Evolutionary conservation across 371 early-diverging fungal species (phyloP), one percentile per base, ranked within the genome.

Genomic region (Mucor piriformis): DNA sequence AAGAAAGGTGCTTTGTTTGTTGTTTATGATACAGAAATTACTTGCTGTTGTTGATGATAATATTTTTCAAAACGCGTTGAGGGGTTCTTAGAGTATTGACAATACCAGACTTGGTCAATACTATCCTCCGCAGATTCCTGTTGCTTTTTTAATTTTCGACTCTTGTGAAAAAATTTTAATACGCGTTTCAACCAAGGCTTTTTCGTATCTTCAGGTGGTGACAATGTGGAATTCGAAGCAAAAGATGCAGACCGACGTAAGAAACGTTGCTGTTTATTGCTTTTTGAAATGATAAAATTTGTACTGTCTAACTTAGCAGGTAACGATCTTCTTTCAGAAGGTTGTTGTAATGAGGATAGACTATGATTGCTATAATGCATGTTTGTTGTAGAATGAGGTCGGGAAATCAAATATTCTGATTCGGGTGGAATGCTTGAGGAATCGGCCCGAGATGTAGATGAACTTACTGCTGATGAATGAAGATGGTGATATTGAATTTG

Each of bases 161-260:
- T 40, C 18, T 62, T 62, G 12, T 24, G 50, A 13, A 62, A 50
- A 7, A 61, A 48, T 27, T 62, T 62, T 27, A 62, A 44, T 20
- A 62, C 38, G 20, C 62, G 62, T 16, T 56, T 62, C 23, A 62
- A 13, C 56, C 55, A 62, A 42, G 49, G 55, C 25, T 62, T 61
- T 24, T 40, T 49, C 34, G 15, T 34, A 12, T 44, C 43, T 37
- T 57, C 57, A 29, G n/a, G 33, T 13, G 4, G n/a, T 24, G 60
- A 47, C 29, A 46, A 25, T 20, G 33, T 38, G 24, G 59, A 59
- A 21, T 29, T 29, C 16, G 51, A 44, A 15, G 20, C 44, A 20
- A 44, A 55, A 24, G 60, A 60, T 20, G 35, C 27, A 18, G 49
- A 48, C 7, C 57, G 35, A 34, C 29, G 48, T 20, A 48, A 48